These are phyloP conservation scores for Fusarium liriodendri DNA, from an alignment of 2,329 filamentous ascomycete species.

Conservation along the genomic window DNA sequence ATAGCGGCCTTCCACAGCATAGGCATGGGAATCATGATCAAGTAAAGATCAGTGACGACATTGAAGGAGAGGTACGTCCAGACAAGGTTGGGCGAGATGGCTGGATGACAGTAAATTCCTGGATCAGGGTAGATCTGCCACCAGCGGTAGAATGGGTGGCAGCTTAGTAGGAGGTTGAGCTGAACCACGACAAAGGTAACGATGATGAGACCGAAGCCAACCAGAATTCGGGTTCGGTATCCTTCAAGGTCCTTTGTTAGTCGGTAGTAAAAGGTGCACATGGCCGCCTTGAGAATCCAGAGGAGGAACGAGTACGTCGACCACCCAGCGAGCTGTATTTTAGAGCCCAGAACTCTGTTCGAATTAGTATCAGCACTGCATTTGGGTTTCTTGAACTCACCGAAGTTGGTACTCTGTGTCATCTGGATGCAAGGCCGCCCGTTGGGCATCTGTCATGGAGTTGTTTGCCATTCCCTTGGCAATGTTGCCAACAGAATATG, in stretches of 20 bases:
- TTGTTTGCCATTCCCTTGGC: slow-evolving; percentile 67
- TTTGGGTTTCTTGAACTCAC: slow-evolving; percentile 29
- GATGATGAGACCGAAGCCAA: slow-evolving; percentile 62
- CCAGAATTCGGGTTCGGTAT: slow-evolving; percentile 58
- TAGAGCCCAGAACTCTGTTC: slow-evolving; percentile 63
- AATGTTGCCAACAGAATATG: slow-evolving; percentile 61
- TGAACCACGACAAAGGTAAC: slow-evolving; percentile 62
- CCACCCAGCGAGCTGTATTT: slow-evolving; percentile 68
- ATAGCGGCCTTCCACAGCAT: slow-evolving; percentile 57
- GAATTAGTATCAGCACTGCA: not conserved
- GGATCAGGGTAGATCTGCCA: slow-evolving; percentile 71
- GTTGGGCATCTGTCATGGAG: slow-evolving; percentile 63
- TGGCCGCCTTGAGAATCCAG: slow-evolving; percentile 67
- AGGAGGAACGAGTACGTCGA: slow-evolving; percentile 64
- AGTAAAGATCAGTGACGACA: slow-evolving; percentile 66
- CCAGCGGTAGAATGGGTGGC: slow-evolving; percentile 63
- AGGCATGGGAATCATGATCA: slow-evolving; percentile 68
- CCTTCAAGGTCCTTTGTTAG: slow-evolving; percentile 58
- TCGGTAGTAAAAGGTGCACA: slow-evolving; percentile 67
- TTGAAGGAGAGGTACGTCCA: slow-evolving; percentile 65
- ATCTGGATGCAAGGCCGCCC: slow-evolving; percentile 55
- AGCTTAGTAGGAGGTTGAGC: slow-evolving; percentile 62
- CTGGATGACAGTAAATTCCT: slow-evolving; percentile 61
- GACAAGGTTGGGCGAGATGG: slow-evolving; percentile 61
- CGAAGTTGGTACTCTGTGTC: slow-evolving; percentile 58